phyloP scores from a whole-genome alignment of 2,329 filamentous ascomycete species.

The Septoria petroselini region DNA sequence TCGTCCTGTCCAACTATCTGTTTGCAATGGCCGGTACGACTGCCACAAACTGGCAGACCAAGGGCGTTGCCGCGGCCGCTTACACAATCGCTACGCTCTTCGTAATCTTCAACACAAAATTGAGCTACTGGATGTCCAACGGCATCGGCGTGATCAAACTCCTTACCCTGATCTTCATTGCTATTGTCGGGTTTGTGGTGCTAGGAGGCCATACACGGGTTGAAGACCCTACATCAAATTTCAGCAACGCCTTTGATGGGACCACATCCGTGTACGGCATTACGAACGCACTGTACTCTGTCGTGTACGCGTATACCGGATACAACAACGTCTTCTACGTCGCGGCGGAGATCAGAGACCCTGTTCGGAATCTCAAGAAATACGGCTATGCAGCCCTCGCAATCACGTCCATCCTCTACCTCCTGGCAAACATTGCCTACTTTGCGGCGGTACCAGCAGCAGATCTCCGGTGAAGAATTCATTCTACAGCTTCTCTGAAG shows the following conservation, averaged over 20 bases:
- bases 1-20: constrained; percentile 58
- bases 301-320: constrained; percentile 40
- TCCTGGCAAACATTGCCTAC: constrained; percentile 59
- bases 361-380: constrained; percentile 53
- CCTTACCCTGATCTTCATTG: constrained; percentile 55
- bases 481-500: too few relatives aligned
- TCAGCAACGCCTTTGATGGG: constrained; percentile 55
- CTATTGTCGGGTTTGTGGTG: constrained; percentile 57
- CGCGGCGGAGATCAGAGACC: constrained; percentile 60
- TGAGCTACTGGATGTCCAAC: constrained; percentile 56
- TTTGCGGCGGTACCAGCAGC: constrained; percentile 55
- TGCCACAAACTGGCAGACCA: constrained; percentile 59
- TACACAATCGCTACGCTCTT: constrained; percentile 55
- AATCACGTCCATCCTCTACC: constrained; percentile 52
- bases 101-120: constrained; percentile 55
- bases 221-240: constrained; percentile 53
- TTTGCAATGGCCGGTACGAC: constrained; percentile 54
- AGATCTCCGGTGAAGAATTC: constrained; percentile 28
- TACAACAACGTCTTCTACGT: constrained; percentile 59
- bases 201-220: constrained; percentile 56
- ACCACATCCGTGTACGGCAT: constrained; percentile 48
- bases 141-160: constrained; percentile 59
- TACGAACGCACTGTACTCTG: constrained; percentile 54
- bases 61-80: constrained; percentile 63
- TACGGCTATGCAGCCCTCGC: constrained; percentile 34